These are phyloP conservation scores for Trifolium repens DNA, from an alignment of 306 rosid species.

Conservation along the genomic window DNA sequence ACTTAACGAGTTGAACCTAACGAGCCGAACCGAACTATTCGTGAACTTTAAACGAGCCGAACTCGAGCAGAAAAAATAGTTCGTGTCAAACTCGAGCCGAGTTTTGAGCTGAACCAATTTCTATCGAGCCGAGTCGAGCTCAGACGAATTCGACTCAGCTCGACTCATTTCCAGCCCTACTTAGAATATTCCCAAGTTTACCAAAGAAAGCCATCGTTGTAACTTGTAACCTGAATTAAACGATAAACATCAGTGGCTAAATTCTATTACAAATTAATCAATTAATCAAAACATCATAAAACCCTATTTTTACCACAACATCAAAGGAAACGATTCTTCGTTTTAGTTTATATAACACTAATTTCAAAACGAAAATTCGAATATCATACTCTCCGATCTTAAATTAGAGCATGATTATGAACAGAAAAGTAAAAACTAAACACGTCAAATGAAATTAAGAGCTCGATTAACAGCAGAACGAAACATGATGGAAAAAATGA, in stretches of 20 bases:
- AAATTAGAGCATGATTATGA: not conserved
- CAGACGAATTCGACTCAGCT: too few species aligned
- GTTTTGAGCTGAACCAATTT: too few species aligned
- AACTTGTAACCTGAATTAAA: slow-evolving; percentile 39
- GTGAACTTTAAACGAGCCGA: too few species aligned
- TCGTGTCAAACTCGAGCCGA: too few species aligned
- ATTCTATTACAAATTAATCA: not conserved
- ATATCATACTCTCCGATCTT: not conserved
- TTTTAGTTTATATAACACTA: not conserved
- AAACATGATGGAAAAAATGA: not conserved
- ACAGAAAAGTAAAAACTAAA: not conserved
- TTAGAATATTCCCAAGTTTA: slow-evolving; percentile 71
- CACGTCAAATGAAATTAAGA: not conserved
- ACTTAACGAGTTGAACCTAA: too few species aligned
- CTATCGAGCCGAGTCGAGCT: too few species aligned
- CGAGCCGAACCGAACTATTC: too few species aligned
- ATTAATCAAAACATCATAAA: not conserved
- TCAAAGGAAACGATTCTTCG: not conserved
- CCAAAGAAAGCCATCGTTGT: slow-evolving; percentile 78
- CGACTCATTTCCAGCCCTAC: too few species aligned
- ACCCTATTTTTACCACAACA: not conserved
- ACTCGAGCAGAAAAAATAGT: too few species aligned
- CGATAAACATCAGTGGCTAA: not conserved
- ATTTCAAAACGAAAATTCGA: slow-evolving; percentile 17
- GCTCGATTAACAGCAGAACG: not conserved